Conservation (phyloP, 257 asterid species). For the Solanum rostratum region DNA sequence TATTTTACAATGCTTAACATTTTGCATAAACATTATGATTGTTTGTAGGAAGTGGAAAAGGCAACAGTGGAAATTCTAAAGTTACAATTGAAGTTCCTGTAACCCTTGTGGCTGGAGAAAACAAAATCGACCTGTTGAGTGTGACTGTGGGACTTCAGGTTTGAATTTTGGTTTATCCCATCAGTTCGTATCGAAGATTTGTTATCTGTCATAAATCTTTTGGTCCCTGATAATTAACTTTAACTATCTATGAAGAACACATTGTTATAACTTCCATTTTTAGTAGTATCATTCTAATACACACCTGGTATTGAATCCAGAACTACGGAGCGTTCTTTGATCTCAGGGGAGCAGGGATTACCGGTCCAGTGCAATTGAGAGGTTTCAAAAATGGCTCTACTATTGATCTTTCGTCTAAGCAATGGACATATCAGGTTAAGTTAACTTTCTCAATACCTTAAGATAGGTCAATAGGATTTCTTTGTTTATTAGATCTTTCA, state of each 20-base stretch:
- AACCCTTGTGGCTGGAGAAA: constrained; percentile 41
- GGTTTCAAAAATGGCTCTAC: constrained; percentile 33
- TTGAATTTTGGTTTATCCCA: not conserved
- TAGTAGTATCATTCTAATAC: constrained; percentile 1
- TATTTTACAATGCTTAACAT: not conserved
- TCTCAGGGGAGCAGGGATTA: constrained; percentile 46
- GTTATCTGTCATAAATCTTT: not conserved
- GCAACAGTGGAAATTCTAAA: constrained; percentile 25
- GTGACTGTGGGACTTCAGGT: constrained; percentile 83
- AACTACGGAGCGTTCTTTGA: constrained; percentile 70
- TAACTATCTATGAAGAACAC: not conserved
- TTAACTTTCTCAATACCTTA: not conserved
- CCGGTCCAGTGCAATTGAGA: constrained; percentile 61
- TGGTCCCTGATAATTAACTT: not conserved
- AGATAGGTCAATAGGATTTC: not conserved
- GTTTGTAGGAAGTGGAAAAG: constrained; percentile 55
- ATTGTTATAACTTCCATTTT: not conserved
- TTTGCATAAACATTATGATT: not conserved
- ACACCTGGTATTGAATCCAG: constrained; percentile 16
- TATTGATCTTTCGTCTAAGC: constrained; percentile 44
- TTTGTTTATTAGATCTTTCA: not conserved
- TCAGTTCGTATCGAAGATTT: not conserved
- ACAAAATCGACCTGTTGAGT: constrained; percentile 67
- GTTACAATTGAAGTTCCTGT: constrained; percentile 53
- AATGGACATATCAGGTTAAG: constrained; percentile 74